These are phyloP conservation scores for Chaetoceros tenuissimus DNA, from an alignment of 108 stramenopile species.

Conservation along the genomic window DNA sequence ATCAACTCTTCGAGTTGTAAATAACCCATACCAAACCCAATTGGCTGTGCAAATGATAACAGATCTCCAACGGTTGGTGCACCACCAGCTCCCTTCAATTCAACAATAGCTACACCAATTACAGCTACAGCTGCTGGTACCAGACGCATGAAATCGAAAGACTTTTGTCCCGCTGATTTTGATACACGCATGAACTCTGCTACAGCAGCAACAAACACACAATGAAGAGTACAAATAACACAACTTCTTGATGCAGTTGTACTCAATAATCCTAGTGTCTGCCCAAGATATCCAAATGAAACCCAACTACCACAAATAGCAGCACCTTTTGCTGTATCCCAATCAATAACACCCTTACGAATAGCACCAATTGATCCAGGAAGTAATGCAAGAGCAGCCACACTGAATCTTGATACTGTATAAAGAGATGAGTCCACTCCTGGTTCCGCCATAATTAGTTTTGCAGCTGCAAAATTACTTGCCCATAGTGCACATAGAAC, in stretches of 20 bases:
- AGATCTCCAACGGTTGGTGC: slow-evolving; percentile 49
- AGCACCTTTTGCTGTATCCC: slow-evolving; percentile 41
- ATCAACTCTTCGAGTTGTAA: slow-evolving; percentile 53
- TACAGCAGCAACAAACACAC: slow-evolving; percentile 58
- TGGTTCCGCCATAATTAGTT: slow-evolving; percentile 47
- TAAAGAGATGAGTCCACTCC: slow-evolving; percentile 57
- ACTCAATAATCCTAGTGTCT: slow-evolving; percentile 44
- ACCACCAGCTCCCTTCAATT: slow-evolving; percentile 49
- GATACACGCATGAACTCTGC: slow-evolving; percentile 39
- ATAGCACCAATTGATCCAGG: slow-evolving; percentile 21
- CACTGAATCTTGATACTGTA: slow-evolving; percentile 44
- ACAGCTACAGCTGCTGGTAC: slow-evolving; percentile 54
- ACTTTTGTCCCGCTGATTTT: slow-evolving; percentile 3
- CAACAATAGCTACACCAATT: slow-evolving; percentile 55
- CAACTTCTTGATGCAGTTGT: slow-evolving; percentile 58
- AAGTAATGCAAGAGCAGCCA: slow-evolving; percentile 40
- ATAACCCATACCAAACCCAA: slow-evolving; percentile 74
- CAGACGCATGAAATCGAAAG: slow-evolving; percentile 42
- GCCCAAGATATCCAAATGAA: slow-evolving; percentile 64
- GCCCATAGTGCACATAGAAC: slow-evolving; percentile 65
- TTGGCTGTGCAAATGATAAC: slow-evolving; percentile 60
- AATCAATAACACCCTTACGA: slow-evolving; percentile 25
- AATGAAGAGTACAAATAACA: slow-evolving; percentile 68
- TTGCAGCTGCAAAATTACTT: slow-evolving; percentile 58
- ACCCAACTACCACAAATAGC: slow-evolving; percentile 60